Evolutionary conservation across 2,329 filamentous ascomycete species (phyloP), one percentile per base, ranked within the genome.

Genomic region (Clonostachys rhizophaga): DNA sequence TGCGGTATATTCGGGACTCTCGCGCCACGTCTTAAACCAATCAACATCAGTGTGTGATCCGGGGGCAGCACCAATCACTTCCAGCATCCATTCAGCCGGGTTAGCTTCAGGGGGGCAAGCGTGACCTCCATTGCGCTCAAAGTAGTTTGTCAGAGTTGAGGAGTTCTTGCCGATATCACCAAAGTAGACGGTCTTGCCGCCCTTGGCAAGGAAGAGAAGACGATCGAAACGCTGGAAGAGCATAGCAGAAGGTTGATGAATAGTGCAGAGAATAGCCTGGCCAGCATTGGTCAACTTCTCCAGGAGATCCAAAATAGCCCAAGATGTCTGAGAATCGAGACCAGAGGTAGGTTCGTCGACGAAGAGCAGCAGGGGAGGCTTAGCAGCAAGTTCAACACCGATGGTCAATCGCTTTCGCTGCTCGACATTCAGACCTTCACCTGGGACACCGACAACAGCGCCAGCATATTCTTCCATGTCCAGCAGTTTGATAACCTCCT

Each of bases 201-300:
- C 88, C 59, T 80, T 84, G 34, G 84, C 83, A 14, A 94, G 71
- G 71, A 94, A 89, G 34, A 92, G 75, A 8, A 94, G 78, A 49
- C 87, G 81, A 59, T 94, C 89, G 62, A 94, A 96, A 49, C 89
- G 86, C 64, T 96, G 89, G 74, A 96, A 96, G 46, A 96, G 77
- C 78, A 95, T 91, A 34, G 91, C 91, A 13, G 89, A 95, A n/a
- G 92, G 92, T 66, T 97, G 92, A 65, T 97, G 92, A 51, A 96
- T 96, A 0, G 92, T 96, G 71, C 91, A 96, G n/a, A 96, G 83
- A 66, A 96, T 89, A 45, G 92, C 91, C 63, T 95, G 90, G 14
- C 92, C 91, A 52, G 84, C 87, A 65, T 92, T 87, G 57, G 90
- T 90, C 34, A 96, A 76, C 68, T 95, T 96, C 67, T 95, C 87